These are phyloP conservation scores for Colletotrichum sp. DNA, from an alignment of 2,329 filamentous ascomycete genomes.

Conservation along the genomic window DNA sequence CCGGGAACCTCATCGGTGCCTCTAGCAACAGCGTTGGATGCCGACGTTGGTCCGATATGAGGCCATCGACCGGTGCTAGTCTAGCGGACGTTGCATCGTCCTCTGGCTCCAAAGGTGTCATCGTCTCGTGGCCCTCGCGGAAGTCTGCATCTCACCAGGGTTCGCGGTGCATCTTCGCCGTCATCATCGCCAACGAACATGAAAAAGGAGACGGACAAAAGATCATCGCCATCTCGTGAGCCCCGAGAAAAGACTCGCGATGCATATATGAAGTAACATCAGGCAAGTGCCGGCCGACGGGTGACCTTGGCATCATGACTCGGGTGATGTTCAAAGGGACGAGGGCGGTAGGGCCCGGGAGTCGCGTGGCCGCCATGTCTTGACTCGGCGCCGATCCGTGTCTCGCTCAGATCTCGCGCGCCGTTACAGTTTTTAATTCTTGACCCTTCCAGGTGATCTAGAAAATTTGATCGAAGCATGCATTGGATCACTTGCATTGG, in stretches of 20 bases:
- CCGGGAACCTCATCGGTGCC: not conserved
- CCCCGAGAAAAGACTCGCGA: not conserved
- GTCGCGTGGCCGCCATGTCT: conserved; percentile 11
- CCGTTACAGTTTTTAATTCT: not conserved
- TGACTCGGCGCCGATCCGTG: conserved; percentile 15
- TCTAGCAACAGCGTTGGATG: not conserved
- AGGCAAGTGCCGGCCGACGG: not conserved
- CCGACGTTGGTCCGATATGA: not conserved
- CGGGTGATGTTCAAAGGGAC: not conserved
- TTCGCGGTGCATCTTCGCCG: not conserved
- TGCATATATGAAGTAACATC: conserved; percentile 9
- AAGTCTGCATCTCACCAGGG: not conserved
- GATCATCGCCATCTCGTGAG: not conserved
- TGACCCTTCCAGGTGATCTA: conserved; percentile 5
- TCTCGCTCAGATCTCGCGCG: conserved; percentile 1
- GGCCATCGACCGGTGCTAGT: not conserved
- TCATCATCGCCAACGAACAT: not conserved
- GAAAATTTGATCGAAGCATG: not conserved
- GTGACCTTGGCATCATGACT: conserved; percentile 14
- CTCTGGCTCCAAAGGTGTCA: not conserved
- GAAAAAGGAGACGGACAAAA: not conserved
- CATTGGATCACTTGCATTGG: not conserved
- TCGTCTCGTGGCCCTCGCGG: not conserved
- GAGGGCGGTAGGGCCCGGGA: not conserved
- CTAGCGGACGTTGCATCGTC: not conserved